Evolutionary conservation across 805 yeast genomes (phyloP).

Genomic region (Metschnikowia kunwiensis): DNA sequence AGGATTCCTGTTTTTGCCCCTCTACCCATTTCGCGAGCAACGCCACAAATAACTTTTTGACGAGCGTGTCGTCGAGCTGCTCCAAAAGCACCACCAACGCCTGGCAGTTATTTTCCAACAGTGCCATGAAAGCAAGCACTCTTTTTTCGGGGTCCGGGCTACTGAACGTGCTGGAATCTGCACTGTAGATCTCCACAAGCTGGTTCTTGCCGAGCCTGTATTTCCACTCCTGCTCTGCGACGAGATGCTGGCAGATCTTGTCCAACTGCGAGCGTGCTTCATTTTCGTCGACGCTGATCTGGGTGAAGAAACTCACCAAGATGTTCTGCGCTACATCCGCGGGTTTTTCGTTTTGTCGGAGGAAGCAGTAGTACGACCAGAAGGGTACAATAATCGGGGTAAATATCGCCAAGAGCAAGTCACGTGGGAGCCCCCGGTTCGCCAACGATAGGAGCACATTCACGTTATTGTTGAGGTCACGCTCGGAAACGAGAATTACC

Average conservation of each 20-base stretch:
- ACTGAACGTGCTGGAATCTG: conserved; percentile 1
- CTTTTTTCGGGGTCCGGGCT: conserved; percentile 22
- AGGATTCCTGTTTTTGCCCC: conserved; percentile 7
- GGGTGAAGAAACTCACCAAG: conserved; percentile 36
- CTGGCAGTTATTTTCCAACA: conserved; percentile 27
- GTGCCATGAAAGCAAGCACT: conserved; percentile 26
- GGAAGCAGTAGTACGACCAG: conserved; percentile 48
- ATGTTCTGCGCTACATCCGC: conserved; percentile 35
- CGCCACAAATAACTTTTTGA: conserved; percentile 46
- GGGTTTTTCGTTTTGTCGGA: conserved; percentile 28
- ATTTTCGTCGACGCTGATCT: conserved; percentile 16
- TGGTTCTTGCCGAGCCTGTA: conserved; percentile 42
- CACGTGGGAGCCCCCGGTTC: conserved; percentile 33
- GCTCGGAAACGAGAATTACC: conserved; percentile 39
- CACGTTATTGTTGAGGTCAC: conserved; percentile 55
- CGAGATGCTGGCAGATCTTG: conserved; percentile 31
- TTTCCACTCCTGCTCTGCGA: conserved; percentile 36
- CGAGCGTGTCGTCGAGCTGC: conserved; percentile 46
- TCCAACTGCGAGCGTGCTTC: conserved; percentile 24
- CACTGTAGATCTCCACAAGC: conserved; percentile 28
- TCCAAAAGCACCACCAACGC: conserved; percentile 42
- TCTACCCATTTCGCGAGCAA: conserved; percentile 63
- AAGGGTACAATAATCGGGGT: conserved; percentile 31
- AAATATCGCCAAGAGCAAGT: conserved; percentile 24
- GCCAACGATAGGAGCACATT: conserved; percentile 65